Percentiles rank a stretch among this genome's conserved stretches.
Evolutionary conservation across 306 rosid genomes (phyloP).

Genomic region (Quercus glauca): DNA sequence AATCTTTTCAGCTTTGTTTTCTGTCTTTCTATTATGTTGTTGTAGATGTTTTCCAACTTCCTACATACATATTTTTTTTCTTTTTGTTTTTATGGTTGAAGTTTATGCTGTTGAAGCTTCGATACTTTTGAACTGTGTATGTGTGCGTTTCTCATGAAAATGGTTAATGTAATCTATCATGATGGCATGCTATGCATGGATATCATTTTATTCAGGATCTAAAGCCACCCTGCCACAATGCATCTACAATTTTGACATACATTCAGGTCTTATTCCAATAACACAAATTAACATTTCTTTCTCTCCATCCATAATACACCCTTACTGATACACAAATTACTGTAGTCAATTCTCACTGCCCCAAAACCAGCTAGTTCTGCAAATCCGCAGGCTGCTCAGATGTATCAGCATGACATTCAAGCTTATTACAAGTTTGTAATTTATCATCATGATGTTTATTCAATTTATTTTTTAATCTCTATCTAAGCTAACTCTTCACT

Average conservation of each 20-base stretch:
- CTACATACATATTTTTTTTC: no score
- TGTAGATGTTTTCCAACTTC: no score
- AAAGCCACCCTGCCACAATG: constrained; percentile 37
- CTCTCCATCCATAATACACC: background rate
- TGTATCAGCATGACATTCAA: constrained; percentile 28
- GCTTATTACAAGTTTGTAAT: constrained; percentile 30
- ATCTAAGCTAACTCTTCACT: background rate
- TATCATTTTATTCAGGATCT: constrained; percentile 31
- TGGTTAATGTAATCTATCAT: constrained; percentile 21
- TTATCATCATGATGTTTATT: background rate
- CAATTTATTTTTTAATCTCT: background rate
- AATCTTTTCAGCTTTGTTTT: no score
- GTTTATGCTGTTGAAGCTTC: no score
- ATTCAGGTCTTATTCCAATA: constrained; percentile 23
- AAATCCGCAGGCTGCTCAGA: constrained; percentile 31
- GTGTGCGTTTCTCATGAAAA: no score
- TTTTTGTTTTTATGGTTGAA: no score
- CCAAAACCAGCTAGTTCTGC: constrained; percentile 36
- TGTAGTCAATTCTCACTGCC: constrained; percentile 33
- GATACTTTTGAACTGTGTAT: no score
- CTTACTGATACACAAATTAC: background rate
- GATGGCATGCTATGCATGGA: constrained; percentile 35
- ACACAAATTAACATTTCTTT: no score
- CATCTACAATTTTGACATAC: constrained; percentile 31
- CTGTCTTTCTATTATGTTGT: no score